Conservation (phyloP, 805 yeast species). For the Kodamaea restingae region DNA sequence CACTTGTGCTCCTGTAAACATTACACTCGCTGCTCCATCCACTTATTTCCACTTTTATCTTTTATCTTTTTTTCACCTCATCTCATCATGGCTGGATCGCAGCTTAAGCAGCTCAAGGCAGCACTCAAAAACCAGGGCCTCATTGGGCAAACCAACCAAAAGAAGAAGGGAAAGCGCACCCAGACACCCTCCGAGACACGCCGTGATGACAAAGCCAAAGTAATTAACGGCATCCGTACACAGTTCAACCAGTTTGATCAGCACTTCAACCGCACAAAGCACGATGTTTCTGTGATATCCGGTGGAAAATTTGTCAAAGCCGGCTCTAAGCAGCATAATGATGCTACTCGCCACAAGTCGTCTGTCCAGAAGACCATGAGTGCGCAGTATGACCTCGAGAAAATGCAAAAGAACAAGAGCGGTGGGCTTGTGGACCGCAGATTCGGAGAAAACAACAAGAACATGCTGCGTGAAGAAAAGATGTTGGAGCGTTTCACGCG, state of each 20-base stretch:
- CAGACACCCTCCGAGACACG: constrained; percentile 58
- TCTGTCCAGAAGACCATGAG: constrained; percentile 40
- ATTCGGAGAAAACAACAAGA: constrained; percentile 79
- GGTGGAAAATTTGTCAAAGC: constrained; percentile 42
- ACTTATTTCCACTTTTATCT: neutral
- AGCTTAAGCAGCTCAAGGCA: constrained; percentile 76
- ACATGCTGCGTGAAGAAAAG: constrained; percentile 80
- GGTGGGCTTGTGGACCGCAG: constrained; percentile 84
- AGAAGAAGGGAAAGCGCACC: constrained; percentile 49
- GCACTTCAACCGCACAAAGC: constrained; percentile 63
- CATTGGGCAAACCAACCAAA: constrained; percentile 77
- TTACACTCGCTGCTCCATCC: no score
- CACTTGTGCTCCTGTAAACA: no score
- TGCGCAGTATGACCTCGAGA: constrained; percentile 63
- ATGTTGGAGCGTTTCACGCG: constrained; percentile 93
- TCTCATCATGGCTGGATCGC: constrained; percentile 73
- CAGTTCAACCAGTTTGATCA: constrained; percentile 90
- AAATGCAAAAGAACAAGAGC: constrained; percentile 58
- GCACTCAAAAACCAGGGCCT: constrained; percentile 74
- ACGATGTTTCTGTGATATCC: constrained; percentile 42
- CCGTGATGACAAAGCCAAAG: constrained; percentile 60
- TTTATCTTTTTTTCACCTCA: constrained; percentile 3
- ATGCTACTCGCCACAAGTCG: constrained; percentile 29
- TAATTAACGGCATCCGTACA: constrained; percentile 59
- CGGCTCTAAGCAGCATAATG: constrained; percentile 37